Conservation (phyloP, 139 green algal genomes). For the Tetratostichococcus sp. region DNA sequence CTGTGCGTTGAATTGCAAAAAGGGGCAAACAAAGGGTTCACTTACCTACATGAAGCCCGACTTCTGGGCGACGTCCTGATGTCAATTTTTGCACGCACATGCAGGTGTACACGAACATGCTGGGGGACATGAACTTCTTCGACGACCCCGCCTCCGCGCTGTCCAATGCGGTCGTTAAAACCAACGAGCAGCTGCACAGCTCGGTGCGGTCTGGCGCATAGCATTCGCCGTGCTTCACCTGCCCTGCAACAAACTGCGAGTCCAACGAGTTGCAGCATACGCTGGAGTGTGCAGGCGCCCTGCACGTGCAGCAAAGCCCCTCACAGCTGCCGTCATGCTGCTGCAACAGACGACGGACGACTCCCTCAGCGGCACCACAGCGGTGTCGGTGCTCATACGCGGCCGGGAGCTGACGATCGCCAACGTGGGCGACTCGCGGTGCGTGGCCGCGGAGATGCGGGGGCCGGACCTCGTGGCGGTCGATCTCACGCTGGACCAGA, state of each 20-base stretch:
- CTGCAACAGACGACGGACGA: slow-evolving; percentile 61
- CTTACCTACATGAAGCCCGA: no score
- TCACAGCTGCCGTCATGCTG: no score
- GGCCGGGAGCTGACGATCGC: slow-evolving; percentile 65
- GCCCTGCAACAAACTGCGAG: no score
- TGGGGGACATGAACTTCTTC: slow-evolving; percentile 21
- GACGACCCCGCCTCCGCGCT: slow-evolving; percentile 30
- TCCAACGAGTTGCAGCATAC: no score
- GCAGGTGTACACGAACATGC: slow-evolving; percentile 44
- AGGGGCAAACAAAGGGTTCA: no score
- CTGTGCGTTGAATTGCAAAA: no score
- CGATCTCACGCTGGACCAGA: slow-evolving; percentile 77
- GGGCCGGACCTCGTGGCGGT: slow-evolving; percentile 41
- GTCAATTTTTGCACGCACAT: no score
- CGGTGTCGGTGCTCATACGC: slow-evolving; percentile 65
- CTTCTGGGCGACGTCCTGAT: no score
- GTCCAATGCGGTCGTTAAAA: slow-evolving; percentile 59
- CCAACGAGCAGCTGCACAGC: slow-evolving; percentile 78
- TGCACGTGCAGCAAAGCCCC: no score
- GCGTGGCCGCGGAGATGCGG: slow-evolving; percentile 69
- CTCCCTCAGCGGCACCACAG: slow-evolving; percentile 81
- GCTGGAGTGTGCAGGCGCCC: no score
- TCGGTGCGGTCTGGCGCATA: no score
- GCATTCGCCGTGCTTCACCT: no score
- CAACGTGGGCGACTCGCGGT: slow-evolving; percentile 92